Conservation (phyloP, 768 basidiomycete species). For the Mycena crocata region DNA sequence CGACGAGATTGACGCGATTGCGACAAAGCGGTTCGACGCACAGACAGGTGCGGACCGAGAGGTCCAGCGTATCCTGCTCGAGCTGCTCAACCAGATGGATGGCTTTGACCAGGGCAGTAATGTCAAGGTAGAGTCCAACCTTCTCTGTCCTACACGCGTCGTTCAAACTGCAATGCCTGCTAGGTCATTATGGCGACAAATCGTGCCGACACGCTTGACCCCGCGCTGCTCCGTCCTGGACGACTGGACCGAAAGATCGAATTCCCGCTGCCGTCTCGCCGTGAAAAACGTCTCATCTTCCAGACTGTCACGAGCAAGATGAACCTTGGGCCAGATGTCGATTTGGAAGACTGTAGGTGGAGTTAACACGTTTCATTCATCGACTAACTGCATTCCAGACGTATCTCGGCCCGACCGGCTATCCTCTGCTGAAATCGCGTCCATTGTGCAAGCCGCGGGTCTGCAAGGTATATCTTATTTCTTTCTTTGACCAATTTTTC, state of each 20-base stretch:
- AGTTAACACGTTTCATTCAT: neutral
- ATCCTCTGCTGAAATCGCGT: conserved; percentile 95
- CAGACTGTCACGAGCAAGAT: conserved; percentile 97
- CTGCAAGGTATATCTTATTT: conserved; percentile 78
- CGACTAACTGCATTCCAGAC: conserved; percentile 60
- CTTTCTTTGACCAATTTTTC: neutral
- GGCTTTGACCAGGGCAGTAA: conserved; percentile 99
- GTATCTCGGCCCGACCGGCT: conserved; percentile 96
- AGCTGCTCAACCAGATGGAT: conserved; percentile 99
- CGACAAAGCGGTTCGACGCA: conserved; percentile 99
- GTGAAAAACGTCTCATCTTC: conserved; percentile 97
- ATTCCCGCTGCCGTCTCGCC: conserved; percentile 92
- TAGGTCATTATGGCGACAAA: conserved; percentile 99
- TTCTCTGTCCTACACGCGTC: neutral
- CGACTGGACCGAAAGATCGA: conserved; percentile 99
- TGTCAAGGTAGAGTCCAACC: conserved; percentile 78
- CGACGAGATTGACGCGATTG: conserved; percentile 98
- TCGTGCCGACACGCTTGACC: conserved; percentile 97
- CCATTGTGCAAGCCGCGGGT: conserved; percentile 97
- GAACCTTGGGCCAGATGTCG: conserved; percentile 98
- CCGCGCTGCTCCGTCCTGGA: conserved; percentile 96
- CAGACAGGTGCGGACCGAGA: conserved; percentile 99
- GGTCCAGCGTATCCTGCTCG: conserved; percentile 97
- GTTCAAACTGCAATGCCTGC: neutral
- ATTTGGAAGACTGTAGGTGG: conserved; percentile 95